phyloP scores from a whole-genome alignment of 2,329 filamentous ascomycete genomes.

The Monosporascus sp. region DNA sequence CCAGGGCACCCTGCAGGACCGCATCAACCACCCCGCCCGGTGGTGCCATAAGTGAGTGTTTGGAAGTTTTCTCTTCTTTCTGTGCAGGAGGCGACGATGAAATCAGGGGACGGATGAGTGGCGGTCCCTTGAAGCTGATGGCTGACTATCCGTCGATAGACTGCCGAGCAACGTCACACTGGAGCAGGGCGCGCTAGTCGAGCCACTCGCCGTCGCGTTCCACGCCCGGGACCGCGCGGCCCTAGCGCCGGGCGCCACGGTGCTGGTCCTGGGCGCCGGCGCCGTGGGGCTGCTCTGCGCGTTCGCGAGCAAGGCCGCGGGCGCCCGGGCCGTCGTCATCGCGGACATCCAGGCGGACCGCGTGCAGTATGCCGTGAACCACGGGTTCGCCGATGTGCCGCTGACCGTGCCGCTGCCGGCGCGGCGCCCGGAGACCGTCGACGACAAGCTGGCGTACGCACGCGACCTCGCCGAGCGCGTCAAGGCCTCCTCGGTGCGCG shows the following conservation, averaged over 20 bases:
- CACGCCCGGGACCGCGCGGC: slow-evolving; percentile 47
- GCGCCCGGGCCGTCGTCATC: slow-evolving; percentile 42
- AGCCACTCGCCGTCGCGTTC: slow-evolving; percentile 56
- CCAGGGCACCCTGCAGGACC: slow-evolving; percentile 55
- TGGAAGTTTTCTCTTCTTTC: not conserved
- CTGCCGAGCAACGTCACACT: slow-evolving; percentile 44
- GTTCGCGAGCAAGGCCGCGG: slow-evolving; percentile 48
- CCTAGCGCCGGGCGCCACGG: slow-evolving; percentile 33
- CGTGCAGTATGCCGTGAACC: slow-evolving; percentile 50
- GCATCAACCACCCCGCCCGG: slow-evolving; percentile 48
- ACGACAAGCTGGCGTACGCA: slow-evolving; percentile 48
- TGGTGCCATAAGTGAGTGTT: slow-evolving; percentile 49
- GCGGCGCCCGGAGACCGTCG: slow-evolving; percentile 41
- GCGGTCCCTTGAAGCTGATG: too few species aligned
- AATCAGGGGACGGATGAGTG: not conserved
- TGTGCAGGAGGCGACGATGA: not conserved
- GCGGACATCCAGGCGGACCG: slow-evolving; percentile 54
- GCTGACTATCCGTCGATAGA: slow-evolving; percentile 18
- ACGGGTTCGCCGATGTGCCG: slow-evolving; percentile 50
- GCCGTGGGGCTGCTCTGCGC: slow-evolving; percentile 56
- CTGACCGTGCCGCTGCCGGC: slow-evolving; percentile 41
- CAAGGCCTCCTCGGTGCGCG: slow-evolving; percentile 24
- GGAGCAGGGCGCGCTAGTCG: slow-evolving; percentile 51
- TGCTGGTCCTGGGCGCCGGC: slow-evolving; percentile 56
- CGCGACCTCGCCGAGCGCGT: slow-evolving; percentile 42